Base-by-base conservation (phyloP, 2,329 filamentous ascomycete species). In the Pseudocercospora musae region DNA sequence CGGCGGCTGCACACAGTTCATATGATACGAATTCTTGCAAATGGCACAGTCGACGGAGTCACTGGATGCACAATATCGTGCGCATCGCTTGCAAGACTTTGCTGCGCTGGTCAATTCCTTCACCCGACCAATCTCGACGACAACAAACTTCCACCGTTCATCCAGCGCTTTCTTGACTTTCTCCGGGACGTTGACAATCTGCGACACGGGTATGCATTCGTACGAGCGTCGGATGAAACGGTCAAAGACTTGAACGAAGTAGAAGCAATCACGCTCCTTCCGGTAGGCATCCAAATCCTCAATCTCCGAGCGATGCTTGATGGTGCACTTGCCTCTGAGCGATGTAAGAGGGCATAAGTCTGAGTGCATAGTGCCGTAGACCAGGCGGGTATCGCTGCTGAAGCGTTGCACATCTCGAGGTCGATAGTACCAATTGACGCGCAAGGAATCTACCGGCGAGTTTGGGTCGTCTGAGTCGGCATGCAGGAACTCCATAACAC, bases 291-390 rank as follows among this genome's bases (percentile, higher is more conserved):
- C 91, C 68, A 97, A 79, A 73, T 90, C 88, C 37, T 85, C 79
- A 64, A 98, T 94, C 75, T 98, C 92, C 66, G 88, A 90, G 70
- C 91, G 88, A 80, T 99, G 95, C 76, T 86, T 84, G 76, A 99
- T 95, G 68, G 89, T 87, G 78, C 94, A 98, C 80, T 96, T 96
- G 69, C 95, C 95, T 72, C 95, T 91, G 70, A 99, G 82, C 50
- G 95, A 92, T 56, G 92, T 92, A 71, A 99, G 83, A 62, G 95
- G 95, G 75, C 92, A 96, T 65, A 92, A 89, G 80, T 99, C 95
- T 25, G 95, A 98, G 78, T 99, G 95, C 95, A 99, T 99, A 29
- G 95, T 96, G 66, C 92, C 94, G 78, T 94, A 97, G 57, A 99
- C 87, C 71, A 94, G 83, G 65, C 95, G 90, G 63, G 91, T 94